Percentiles rank a stretch among this genome's conserved stretches.
phyloP scores from a whole-genome alignment of 495 filamentous ascomycete genomes.

The Choiromyces venosus region DNA sequence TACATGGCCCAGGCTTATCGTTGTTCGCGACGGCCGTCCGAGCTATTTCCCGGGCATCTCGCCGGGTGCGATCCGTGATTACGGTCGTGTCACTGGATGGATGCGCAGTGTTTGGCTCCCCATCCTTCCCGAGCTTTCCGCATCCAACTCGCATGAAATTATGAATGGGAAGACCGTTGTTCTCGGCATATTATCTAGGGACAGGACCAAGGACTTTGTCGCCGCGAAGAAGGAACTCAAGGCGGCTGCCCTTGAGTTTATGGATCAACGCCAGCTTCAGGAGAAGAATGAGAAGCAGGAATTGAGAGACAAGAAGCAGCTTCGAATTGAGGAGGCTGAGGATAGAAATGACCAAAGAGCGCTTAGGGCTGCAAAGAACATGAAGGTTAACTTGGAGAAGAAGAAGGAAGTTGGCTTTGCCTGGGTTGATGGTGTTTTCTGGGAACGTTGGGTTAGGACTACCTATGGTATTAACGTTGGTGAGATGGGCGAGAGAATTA shows the following conservation, averaged over 20 bases:
- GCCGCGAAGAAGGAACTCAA: slow-evolving; percentile 82
- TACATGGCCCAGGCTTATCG: slow-evolving; percentile 86
- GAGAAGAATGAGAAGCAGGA: slow-evolving; percentile 91
- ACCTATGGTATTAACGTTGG: slow-evolving; percentile 84
- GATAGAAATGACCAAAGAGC: slow-evolving; percentile 87
- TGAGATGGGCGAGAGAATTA: slow-evolving; percentile 77
- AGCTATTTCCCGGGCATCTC: slow-evolving; percentile 80
- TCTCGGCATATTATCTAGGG: slow-evolving; percentile 77
- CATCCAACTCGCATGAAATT: slow-evolving; percentile 82
- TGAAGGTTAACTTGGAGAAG: slow-evolving; percentile 81
- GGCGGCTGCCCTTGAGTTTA: slow-evolving; percentile 92
- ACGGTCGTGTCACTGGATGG: slow-evolving; percentile 73
- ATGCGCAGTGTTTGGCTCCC: slow-evolving; percentile 95
- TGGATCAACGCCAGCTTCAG: slow-evolving; percentile 84
- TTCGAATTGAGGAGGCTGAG: slow-evolving; percentile 92
- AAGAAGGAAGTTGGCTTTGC: slow-evolving; percentile 90
- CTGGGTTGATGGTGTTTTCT: slow-evolving; percentile 97
- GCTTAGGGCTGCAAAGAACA: slow-evolving; percentile 80
- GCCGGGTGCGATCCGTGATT: slow-evolving; percentile 85
- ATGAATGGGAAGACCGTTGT: slow-evolving; percentile 93
- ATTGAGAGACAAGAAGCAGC: slow-evolving; percentile 84
- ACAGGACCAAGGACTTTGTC: slow-evolving; percentile 71
- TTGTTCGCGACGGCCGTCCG: slow-evolving; percentile 79
- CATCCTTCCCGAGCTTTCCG: slow-evolving; percentile 92
- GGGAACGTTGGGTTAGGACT: slow-evolving; percentile 91